Evolutionary conservation across 1,284 basidiomycete genomes (phyloP).

Genomic region (Apiotrichum montevideense): DNA sequence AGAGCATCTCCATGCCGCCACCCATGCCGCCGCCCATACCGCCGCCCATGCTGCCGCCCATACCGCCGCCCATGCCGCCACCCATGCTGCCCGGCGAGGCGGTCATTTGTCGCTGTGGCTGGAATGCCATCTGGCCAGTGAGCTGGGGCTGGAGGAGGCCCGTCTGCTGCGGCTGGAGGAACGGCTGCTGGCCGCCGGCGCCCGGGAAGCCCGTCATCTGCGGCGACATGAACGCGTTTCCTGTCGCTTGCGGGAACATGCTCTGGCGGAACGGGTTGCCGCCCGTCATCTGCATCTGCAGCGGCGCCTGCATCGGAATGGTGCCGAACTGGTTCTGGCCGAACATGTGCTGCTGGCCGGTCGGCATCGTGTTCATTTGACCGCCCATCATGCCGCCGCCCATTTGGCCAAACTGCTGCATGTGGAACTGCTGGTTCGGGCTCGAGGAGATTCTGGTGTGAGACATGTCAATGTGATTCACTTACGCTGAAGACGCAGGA

Average conservation of each 20-base stretch:
- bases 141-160: constrained; percentile 49
- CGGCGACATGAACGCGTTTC: constrained; percentile 48
- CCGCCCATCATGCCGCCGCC: not conserved
- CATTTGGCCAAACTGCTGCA: constrained; percentile 12
- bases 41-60: too few species aligned
- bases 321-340: constrained; percentile 1
- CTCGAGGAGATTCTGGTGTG: not conserved
- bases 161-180: constrained; percentile 48
- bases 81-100: not conserved
- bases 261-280: constrained; percentile 68
- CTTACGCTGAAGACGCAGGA: constrained; percentile 9
- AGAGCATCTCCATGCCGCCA: constrained; percentile 40
- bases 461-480: too few species aligned
- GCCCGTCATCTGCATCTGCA: constrained; percentile 25
- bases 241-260: constrained; percentile 51
- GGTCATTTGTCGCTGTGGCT: constrained; percentile 44
- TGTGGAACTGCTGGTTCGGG: not conserved
- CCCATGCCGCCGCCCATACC: not conserved
- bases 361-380: constrained; percentile 12
- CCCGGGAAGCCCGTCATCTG: constrained; percentile 64
- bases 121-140: constrained; percentile 41
- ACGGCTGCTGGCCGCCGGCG: constrained; percentile 45
- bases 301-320: constrained; percentile 1
- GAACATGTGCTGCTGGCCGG: not conserved
- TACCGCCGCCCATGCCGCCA: not conserved